phyloP scores from a whole-genome alignment of 2,329 filamentous ascomycete species.

The Trichoderma atrobrunneum region DNA sequence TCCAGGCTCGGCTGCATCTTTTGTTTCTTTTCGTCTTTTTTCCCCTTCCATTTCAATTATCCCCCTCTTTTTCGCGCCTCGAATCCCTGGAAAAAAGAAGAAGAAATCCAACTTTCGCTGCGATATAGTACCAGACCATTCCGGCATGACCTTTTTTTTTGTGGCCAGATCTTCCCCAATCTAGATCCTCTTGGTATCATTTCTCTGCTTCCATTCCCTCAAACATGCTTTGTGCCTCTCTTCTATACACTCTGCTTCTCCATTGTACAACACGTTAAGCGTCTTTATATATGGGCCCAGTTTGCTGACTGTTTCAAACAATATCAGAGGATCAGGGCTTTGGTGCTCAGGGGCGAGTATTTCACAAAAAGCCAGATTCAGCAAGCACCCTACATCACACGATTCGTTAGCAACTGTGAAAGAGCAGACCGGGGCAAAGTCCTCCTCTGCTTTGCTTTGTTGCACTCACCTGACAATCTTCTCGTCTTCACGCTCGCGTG shows the following conservation, averaged over 20 bases:
- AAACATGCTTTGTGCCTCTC: background rate
- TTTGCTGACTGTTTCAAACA: background rate
- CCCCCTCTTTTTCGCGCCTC: background rate
- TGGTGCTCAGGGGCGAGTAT: background rate
- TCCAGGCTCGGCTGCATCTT: background rate
- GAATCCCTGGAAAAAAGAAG: background rate
- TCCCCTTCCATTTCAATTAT: background rate
- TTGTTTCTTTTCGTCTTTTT: background rate
- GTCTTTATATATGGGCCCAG: background rate
- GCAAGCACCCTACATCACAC: conserved; percentile 50
- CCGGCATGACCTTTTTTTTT: background rate
- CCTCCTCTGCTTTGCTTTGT: background rate
- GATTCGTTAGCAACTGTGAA: background rate
- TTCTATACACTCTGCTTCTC: background rate
- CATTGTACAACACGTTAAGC: conserved; percentile 2
- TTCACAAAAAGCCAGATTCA: conserved; percentile 59
- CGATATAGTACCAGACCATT: background rate
- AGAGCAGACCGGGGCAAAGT: background rate
- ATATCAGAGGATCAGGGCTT: background rate
- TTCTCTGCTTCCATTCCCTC: background rate
- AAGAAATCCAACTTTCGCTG: background rate
- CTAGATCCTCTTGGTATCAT: conserved; percentile 8
- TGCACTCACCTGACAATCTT: conserved; percentile 90
- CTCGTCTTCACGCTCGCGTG: conserved; percentile 94
- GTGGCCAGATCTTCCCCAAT: background rate